Evolutionary conservation across 2,329 filamentous ascomycete species (phyloP).

Genomic region (Ceratocystiopsis brevicomis): DNA sequence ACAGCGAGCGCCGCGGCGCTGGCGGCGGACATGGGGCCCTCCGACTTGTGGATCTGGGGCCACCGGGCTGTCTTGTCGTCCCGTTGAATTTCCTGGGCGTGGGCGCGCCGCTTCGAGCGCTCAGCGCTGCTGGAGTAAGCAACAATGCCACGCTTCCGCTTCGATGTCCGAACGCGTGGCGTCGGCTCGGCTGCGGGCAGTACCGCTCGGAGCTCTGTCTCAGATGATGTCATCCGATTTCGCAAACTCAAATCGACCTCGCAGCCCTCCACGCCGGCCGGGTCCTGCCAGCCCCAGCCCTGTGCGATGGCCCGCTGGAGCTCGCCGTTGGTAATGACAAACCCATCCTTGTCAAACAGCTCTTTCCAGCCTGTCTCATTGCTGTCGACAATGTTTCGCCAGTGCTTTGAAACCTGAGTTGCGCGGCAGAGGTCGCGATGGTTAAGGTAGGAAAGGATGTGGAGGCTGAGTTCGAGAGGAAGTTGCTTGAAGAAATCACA

Average conservation of each 20-base stretch:
- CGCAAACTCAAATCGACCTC: conserved; percentile 61
- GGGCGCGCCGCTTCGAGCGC: conserved; percentile 34
- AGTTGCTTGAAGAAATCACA: conserved; percentile 79
- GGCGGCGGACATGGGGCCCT: conserved; percentile 73
- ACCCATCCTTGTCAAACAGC: conserved; percentile 70
- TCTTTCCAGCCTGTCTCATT: conserved; percentile 96
- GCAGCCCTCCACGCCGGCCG: conserved; percentile 51
- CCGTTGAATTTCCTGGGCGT: conserved; percentile 26
- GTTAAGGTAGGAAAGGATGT: conserved; percentile 75
- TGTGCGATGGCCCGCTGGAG: conserved; percentile 69
- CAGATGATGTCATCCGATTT: conserved; percentile 31
- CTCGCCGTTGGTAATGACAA: conserved; percentile 59
- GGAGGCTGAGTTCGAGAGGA: conserved; percentile 69
- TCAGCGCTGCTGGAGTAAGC: conserved; percentile 24
- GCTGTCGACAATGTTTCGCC: conserved; percentile 76
- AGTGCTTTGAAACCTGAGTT: conserved; percentile 84
- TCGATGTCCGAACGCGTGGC: conserved; percentile 29
- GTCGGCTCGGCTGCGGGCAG: conserved; percentile 16
- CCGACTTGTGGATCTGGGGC: conserved; percentile 37
- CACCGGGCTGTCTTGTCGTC: conserved; percentile 23
- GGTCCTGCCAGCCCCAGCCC: conserved; percentile 96
- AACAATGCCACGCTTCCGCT: conserved; percentile 35
- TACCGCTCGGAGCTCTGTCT: conserved; percentile 27
- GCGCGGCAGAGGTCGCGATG: conserved; percentile 72
- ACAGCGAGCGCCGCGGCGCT: conserved; percentile 68